Conservation (phyloP, 2,329 filamentous ascomycete genomes). For the Hypoxylon sp. region DNA sequence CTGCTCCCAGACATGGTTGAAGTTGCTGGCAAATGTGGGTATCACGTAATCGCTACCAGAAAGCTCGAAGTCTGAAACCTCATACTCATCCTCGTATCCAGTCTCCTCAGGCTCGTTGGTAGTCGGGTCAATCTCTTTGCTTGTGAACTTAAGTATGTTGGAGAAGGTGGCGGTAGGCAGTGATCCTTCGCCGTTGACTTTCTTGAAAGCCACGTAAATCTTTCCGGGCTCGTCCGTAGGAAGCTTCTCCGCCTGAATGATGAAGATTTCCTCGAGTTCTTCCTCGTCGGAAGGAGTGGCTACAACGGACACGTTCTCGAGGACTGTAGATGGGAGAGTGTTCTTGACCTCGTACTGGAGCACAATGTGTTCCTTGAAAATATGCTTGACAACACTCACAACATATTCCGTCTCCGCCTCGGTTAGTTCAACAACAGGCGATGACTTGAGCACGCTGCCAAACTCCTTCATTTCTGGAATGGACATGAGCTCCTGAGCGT, state of each 20-base stretch:
- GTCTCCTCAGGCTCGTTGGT: conserved; percentile 92
- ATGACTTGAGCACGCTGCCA: conserved; percentile 93
- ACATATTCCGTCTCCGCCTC: conserved; percentile 99
- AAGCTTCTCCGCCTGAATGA: conserved; percentile 88
- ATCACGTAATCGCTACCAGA: conserved; percentile 94
- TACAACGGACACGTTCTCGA: conserved; percentile 90
- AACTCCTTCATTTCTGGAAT: conserved; percentile 94
- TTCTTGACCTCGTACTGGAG: conserved; percentile 98
- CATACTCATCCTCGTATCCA: conserved; percentile 98
- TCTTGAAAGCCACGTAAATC: conserved; percentile 95
- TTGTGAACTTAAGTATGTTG: conserved; percentile 96
- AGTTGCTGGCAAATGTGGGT: conserved; percentile 93
- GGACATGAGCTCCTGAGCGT: conserved; percentile 86
- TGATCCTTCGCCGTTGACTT: conserved; percentile 80
- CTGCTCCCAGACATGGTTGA: conserved; percentile 96
- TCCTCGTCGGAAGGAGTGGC: conserved; percentile 86
- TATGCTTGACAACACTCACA: conserved; percentile 92
- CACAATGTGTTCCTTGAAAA: conserved; percentile 97
- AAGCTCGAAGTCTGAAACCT: conserved; percentile 93
- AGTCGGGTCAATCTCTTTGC: conserved; percentile 96
- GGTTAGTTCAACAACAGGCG: conserved; percentile 86
- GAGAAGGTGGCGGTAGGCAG: conserved; percentile 87
- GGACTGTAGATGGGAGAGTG: conserved; percentile 89
- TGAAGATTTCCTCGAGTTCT: conserved; percentile 90
- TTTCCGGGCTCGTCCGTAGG: conserved; percentile 89